phyloP scores from a whole-genome alignment of 2,329 filamentous ascomycete genomes.

The Claviceps quebecensis region DNA sequence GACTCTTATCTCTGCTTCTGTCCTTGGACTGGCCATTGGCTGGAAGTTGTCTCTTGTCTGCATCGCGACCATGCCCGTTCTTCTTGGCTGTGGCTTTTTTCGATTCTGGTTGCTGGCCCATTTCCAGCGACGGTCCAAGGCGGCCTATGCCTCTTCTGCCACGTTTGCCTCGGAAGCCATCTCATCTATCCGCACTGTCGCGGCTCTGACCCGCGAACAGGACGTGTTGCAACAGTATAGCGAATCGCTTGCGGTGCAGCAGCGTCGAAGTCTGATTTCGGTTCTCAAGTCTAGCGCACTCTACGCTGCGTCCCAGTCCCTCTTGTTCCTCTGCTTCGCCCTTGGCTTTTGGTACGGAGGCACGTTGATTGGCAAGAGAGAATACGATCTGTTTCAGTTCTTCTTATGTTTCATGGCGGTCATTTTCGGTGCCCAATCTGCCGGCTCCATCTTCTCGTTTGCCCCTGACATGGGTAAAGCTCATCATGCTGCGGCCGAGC shows the following conservation, averaged over 20 bases:
- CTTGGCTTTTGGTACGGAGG: conserved; percentile 91
- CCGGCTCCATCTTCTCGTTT: conserved; percentile 78
- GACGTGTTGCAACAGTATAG: conserved; percentile 67
- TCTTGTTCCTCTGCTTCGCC: conserved; percentile 72
- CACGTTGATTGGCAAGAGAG: conserved; percentile 52
- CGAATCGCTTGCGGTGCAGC: conserved; percentile 50
- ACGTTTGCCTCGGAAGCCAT: conserved; percentile 88
- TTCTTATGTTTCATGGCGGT: conserved; percentile 82
- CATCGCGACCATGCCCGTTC: conserved; percentile 60
- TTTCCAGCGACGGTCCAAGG: conserved; percentile 67
- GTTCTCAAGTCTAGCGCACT: conserved; percentile 63
- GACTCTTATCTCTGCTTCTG: conserved; percentile 62
- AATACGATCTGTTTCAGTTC: conserved; percentile 75
- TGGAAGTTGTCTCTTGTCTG: conserved; percentile 85
- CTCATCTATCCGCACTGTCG: conserved; percentile 85
- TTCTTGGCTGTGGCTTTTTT: conserved; percentile 72
- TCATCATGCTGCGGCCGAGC: conserved; percentile 63
- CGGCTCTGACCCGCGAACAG: conserved; percentile 72
- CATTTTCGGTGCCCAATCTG: conserved; percentile 85
- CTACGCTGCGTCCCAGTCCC: conserved; percentile 72
- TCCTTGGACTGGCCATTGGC: conserved; percentile 58
- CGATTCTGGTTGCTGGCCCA: conserved; percentile 72
- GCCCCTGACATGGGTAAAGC: conserved; percentile 90
- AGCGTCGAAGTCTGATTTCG: conserved; percentile 53
- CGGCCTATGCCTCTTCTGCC: conserved; percentile 66